Base-by-base conservation (phyloP, 2,329 filamentous ascomycete genomes). In the Colletotrichum eleusines region DNA sequence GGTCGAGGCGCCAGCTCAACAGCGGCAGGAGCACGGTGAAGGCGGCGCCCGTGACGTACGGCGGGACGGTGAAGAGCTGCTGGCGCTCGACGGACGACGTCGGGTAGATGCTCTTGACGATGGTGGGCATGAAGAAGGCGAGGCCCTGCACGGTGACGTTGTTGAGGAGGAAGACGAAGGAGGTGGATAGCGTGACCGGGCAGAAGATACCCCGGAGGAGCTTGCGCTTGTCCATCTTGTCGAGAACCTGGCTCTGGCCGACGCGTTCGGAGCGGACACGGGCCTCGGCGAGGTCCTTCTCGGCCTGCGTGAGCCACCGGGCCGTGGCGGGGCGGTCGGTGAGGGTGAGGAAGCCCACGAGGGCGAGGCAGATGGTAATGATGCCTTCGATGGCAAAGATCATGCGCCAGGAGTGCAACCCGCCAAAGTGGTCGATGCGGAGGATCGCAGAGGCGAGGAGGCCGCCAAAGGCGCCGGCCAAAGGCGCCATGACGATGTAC, bases 321-420 rank as follows among this genome's bases (percentile, higher is more conserved):
- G 90, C 91, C 0, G 89, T 90, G 63, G 85, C 88, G 0, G 91
- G 91, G 0, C 90, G 85, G 77, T 93, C 90, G 1, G 91, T 91
- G 16, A 93, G 79, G 0, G 88, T 90, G 73, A 90, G 71, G 77
- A 91, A 91, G 16, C 83, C 78, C 40, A 92, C 82, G 1, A 92
- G 16, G 0, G 85, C 82, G 0, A 92, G 77, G 1, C 82, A 81
- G 71, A 78, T 75, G 2, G 82, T 83, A 73, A 92, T 87, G 74
- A 92, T 88, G 26, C 91, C 91, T 76, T 93, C 91, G n/a, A 93
- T 88, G 5, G 85, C 86, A 65, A 93, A 93, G 62, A 93, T 91
- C 90, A 92, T 92, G 9, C 90, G 83, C 91, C 91, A 93, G 6
- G 79, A 80, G 31, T 80, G 81, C 0, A 92, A 79, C 5, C 81